phyloP scores from a whole-genome alignment of 148 eudicot species.

The Heliamphora exappendiculata region DNA sequence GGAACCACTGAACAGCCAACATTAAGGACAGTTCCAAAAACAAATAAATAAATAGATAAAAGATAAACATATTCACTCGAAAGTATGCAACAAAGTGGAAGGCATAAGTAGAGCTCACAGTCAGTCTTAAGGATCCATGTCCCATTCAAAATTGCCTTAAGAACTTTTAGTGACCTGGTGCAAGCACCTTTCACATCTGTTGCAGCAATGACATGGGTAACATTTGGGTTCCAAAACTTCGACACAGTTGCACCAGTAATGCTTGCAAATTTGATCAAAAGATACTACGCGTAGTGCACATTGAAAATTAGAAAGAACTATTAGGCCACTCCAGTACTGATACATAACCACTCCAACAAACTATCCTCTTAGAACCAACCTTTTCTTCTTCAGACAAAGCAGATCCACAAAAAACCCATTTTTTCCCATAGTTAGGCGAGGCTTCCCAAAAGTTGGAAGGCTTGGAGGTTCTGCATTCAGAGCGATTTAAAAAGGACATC shows the following conservation, averaged over 20 bases:
- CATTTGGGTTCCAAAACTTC: conserved; percentile 63
- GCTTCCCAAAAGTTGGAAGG: conserved; percentile 31
- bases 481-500: conserved; percentile 4
- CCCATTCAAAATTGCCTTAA: conserved; percentile 82
- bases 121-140: conserved; percentile 71
- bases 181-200: conserved; percentile 85
- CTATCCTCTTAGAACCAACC: conserved; percentile 37
- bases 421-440: conserved; percentile 29
- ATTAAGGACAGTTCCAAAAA: neutral
- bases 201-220: conserved; percentile 89
- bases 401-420: conserved; percentile 82
- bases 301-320: neutral
- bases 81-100: neutral
- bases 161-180: conserved; percentile 75
- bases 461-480: conserved; percentile 21
- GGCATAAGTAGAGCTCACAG: conserved; percentile 43
- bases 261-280: conserved; percentile 53
- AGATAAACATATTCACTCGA: neutral
- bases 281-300: conserved; percentile 44
- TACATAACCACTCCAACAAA: neutral
- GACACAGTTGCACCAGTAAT: conserved; percentile 61
- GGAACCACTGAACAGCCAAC: too few species aligned
- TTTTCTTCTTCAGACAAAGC: conserved; percentile 71
- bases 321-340: neutral
- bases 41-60: neutral